Conservation (phyloP, 495 filamentous ascomycete species). For the Margaritispora aquatica region DNA sequence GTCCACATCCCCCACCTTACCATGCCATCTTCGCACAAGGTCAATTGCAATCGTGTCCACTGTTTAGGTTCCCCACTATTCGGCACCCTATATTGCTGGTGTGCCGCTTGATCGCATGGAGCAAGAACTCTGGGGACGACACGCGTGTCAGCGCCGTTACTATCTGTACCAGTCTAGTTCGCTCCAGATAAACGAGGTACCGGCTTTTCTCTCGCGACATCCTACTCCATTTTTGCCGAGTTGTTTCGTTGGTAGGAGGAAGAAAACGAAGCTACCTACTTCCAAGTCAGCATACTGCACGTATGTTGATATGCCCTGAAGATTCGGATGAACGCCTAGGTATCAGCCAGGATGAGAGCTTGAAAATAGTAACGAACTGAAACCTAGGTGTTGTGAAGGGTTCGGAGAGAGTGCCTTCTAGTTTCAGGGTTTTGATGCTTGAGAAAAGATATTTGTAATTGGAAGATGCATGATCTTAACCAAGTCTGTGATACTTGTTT, state of each 20-base stretch:
- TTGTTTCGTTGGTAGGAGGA: too few relatives aligned
- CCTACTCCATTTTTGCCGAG: too few relatives aligned
- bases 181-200: not conserved
- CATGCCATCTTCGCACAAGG: not conserved
- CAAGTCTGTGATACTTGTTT: too few relatives aligned
- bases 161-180: not conserved
- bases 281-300: too few relatives aligned
- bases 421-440: not conserved
- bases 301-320: not conserved
- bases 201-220: not conserved
- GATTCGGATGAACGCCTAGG: conserved; percentile 5
- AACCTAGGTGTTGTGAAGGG: too few relatives aligned
- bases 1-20: not conserved
- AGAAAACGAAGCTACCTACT: too few relatives aligned
- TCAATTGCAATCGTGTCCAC: not conserved
- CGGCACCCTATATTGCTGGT: not conserved
- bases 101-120: not conserved
- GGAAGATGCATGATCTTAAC: too few relatives aligned
- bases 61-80: not conserved
- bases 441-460: too few relatives aligned
- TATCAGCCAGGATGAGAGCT: not conserved
- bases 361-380: not conserved
- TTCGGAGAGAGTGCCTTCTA: not conserved
- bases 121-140: conserved; percentile 9
- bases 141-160: not conserved